Evolutionary conservation across 192 early-diverging fungal genomes (phyloP).

Genomic region (Hyaloraphidium curvatum): DNA sequence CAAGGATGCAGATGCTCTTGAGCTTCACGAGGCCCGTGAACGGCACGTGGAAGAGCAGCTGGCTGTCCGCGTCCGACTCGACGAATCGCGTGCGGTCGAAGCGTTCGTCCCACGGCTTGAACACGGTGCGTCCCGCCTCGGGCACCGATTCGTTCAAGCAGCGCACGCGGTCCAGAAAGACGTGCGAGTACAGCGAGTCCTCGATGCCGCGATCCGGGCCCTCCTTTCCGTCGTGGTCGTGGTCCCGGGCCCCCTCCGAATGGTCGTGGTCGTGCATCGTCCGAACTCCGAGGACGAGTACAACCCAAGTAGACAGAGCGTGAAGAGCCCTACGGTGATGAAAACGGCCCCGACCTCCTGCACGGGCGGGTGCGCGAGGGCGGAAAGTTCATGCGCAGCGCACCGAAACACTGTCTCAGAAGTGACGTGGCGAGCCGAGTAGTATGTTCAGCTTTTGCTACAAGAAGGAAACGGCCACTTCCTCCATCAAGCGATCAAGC

Average conservation of each 20-base stretch:
- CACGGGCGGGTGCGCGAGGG: too few relatives aligned
- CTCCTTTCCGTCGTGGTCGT: conserved; percentile 54
- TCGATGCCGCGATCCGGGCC: conserved; percentile 47
- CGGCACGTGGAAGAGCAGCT: conserved; percentile 77
- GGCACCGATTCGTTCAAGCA: conserved; percentile 54
- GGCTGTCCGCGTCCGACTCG: conserved; percentile 73
- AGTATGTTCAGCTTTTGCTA: too few relatives aligned
- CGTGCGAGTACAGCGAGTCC: conserved; percentile 51
- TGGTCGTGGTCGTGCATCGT: conserved; percentile 34
- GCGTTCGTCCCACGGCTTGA: conserved; percentile 73
- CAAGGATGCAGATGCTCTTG: conserved; percentile 66
- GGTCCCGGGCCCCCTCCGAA: conserved; percentile 28
- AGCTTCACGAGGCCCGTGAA: conserved; percentile 82
- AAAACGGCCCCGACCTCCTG: too few relatives aligned
- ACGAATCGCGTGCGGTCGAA: conserved; percentile 39
- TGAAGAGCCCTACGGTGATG: too few relatives aligned
- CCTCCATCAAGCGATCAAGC: too few relatives aligned
- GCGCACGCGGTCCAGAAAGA: conserved; percentile 55
- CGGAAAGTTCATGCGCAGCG: too few relatives aligned
- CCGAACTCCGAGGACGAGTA: too few relatives aligned
- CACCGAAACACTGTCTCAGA: too few relatives aligned
- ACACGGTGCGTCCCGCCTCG: conserved; percentile 42
- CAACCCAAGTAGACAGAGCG: too few relatives aligned
- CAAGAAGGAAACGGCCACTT: too few relatives aligned
- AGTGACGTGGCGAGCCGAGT: too few relatives aligned